Conservation (phyloP, 2,329 filamentous ascomycete species). For the Cadophora luteo-olivacea region DNA sequence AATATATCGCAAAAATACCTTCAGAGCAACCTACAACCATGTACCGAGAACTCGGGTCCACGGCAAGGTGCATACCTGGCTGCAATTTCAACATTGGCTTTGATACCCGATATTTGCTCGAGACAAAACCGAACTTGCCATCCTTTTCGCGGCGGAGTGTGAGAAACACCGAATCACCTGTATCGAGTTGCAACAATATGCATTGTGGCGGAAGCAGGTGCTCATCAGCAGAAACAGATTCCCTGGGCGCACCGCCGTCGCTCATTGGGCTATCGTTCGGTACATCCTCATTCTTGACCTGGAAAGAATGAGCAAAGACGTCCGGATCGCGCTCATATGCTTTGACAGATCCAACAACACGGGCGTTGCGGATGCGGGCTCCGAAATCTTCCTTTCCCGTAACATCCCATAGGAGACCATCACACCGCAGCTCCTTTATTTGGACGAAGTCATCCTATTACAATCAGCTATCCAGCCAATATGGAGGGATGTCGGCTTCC, state of each 20-base stretch:
- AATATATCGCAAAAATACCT: conserved; percentile 73
- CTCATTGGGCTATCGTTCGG: conserved; percentile 50
- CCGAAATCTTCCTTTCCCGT: conserved; percentile 81
- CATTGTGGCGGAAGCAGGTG: conserved; percentile 75
- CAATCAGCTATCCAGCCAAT: conserved; percentile 34
- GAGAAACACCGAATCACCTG: conserved; percentile 77
- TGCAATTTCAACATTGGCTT: conserved; percentile 57
- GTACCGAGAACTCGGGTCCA: conserved; percentile 77
- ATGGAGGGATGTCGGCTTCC: neutral
- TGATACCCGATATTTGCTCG: conserved; percentile 62
- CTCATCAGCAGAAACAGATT: conserved; percentile 16
- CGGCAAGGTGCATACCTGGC: conserved; percentile 70
- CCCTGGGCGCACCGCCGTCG: conserved; percentile 34
- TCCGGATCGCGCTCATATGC: conserved; percentile 40
- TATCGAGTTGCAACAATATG: conserved; percentile 77
- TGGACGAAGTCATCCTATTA: conserved; percentile 77
- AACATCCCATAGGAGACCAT: conserved; percentile 77
- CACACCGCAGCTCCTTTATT: conserved; percentile 74
- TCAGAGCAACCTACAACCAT: conserved; percentile 75
- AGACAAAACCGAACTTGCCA: conserved; percentile 47
- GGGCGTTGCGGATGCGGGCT: conserved; percentile 78
- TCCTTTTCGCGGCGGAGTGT: conserved; percentile 63
- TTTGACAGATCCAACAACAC: conserved; percentile 69
- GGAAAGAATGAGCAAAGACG: conserved; percentile 39
- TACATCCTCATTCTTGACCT: conserved; percentile 34